phyloP scores from a whole-genome alignment of 176 grass and related monocot genomes.

The Aegilops umbellulata region DNA sequence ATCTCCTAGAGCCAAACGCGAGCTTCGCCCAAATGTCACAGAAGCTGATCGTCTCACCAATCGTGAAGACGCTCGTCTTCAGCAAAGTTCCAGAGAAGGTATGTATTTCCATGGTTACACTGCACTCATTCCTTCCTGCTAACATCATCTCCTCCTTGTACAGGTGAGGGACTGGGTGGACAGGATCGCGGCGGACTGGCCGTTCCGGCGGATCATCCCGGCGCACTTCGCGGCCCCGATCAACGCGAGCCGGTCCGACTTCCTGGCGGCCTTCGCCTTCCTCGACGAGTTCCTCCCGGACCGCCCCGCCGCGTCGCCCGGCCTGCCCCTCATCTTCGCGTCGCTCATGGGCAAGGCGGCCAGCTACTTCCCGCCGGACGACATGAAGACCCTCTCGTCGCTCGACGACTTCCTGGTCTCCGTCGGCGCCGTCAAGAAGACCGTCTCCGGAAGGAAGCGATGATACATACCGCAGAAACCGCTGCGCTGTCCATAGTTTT shows the following conservation, averaged over 20 bases:
- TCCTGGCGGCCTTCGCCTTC: slow-evolving; percentile 80
- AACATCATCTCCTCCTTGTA: not conserved
- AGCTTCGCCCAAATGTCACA: slow-evolving; percentile 96
- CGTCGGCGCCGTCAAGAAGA: slow-evolving; percentile 77
- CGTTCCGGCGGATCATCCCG: slow-evolving; percentile 61
- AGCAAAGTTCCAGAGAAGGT: slow-evolving; percentile 98
- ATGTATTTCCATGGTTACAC: not conserved
- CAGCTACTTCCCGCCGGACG: slow-evolving; percentile 82
- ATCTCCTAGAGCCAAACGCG: slow-evolving; percentile 80
- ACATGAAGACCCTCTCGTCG: slow-evolving; percentile 96
- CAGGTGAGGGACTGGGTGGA: slow-evolving; percentile 84
- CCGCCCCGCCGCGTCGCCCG: slow-evolving; percentile 18
- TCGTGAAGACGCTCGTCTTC: slow-evolving; percentile 93
- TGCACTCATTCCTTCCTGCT: too few species aligned
- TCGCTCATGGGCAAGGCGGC: slow-evolving; percentile 73
- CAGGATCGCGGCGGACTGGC: slow-evolving; percentile 61
- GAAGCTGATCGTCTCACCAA: slow-evolving; percentile 93
- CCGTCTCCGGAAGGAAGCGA: slow-evolving; percentile 71
- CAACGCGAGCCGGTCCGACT: slow-evolving; percentile 61
- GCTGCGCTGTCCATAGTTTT: slow-evolving; percentile 1
- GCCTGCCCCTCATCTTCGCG: slow-evolving; percentile 64
- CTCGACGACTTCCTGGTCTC: slow-evolving; percentile 91
- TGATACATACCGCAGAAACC: slow-evolving; percentile 3
- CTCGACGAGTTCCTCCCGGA: slow-evolving; percentile 75
- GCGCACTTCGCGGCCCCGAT: slow-evolving; percentile 69